Conservation (phyloP, 1,284 basidiomycete genomes). For the Peniophora sp. region DNA sequence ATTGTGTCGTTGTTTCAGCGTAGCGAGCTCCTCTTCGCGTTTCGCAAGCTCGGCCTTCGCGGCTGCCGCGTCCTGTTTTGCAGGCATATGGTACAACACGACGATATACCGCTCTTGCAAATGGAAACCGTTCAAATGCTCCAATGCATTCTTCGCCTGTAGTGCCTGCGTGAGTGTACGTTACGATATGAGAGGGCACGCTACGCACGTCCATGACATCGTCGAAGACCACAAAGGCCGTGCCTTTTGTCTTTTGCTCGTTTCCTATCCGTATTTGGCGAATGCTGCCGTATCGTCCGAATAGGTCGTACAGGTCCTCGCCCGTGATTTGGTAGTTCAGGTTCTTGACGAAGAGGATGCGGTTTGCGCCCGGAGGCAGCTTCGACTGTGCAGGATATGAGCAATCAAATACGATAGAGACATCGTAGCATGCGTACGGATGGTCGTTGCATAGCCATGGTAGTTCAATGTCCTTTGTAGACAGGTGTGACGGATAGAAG, state of each 20-base stretch:
- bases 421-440: constrained; percentile 38
- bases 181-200: constrained; percentile 7
- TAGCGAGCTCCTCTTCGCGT: constrained; percentile 85
- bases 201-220: constrained; percentile 79
- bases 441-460: constrained; percentile 58
- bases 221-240: constrained; percentile 91
- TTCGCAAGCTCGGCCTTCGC: constrained; percentile 90
- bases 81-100: constrained; percentile 96
- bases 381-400: constrained; percentile 46
- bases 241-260: constrained; percentile 89
- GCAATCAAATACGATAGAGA: not conserved
- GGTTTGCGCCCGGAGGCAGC: constrained; percentile 77
- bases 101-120: constrained; percentile 97
- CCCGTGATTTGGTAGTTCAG: constrained; percentile 93
- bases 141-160: constrained; percentile 91
- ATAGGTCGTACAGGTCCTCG: constrained; percentile 93
- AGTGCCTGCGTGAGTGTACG: constrained; percentile 5
- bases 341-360: constrained; percentile 84
- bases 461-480: not conserved
- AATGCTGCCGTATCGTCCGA: constrained; percentile 95
- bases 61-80: constrained; percentile 86
- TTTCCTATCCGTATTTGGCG: constrained; percentile 93
- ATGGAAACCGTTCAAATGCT: constrained; percentile 97
- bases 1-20: constrained; percentile 81
- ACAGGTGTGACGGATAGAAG: not conserved